Evolutionary conservation across 2,329 filamentous ascomycete genomes (phyloP), one percentile per base, ranked within the genome.

Genomic region (Fusarium kyushuense): DNA sequence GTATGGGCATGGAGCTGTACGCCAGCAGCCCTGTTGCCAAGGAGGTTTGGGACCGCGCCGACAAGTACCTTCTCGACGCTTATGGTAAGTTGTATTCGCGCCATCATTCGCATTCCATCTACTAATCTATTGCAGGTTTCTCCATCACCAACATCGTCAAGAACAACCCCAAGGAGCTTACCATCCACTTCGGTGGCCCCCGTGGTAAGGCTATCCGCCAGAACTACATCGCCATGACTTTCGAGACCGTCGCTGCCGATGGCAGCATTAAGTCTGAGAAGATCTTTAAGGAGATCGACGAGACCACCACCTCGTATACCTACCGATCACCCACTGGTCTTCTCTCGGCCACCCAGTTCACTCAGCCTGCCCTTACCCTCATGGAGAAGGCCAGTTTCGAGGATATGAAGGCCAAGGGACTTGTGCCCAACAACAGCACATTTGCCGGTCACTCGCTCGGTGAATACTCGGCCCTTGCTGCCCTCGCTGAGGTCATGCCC

Each of bases 331-430:
- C 96, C 2, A 96, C 93, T 4, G 96, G 96, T 75, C 87, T 99
- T 54, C 87, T 99, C 38, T 99, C 96, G 36, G 96, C 96, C 6
- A 99, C 96, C 6, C 96, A 99, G 78, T 99, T 99, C 84, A 99
- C 96, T 0, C 96, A 99, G 82, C 96, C 96, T 33, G 96, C 96
- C 51, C 84, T 99, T 74, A 99, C 96, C 1, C 87, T 99, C 49
- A 99, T 99, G 96, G 96, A 99, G 86, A 99, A 99, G 88, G 96
- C 96, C 62, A 97, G 93, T 75, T 99, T 99, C 74, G 96, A 98
- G 82, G 96, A 99, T 80, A 98, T 99, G 96, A 93, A 93, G 77
- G 88, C 94, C 74, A 98, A 97, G 87, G 96, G 96, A 65, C 88
- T 99, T 33, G 95, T 99, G 32, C 94, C 97, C 74, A 88, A 93